Evolutionary conservation across 2,329 filamentous ascomycete genomes (phyloP).

Genomic region (Calonectria henricotiae): DNA sequence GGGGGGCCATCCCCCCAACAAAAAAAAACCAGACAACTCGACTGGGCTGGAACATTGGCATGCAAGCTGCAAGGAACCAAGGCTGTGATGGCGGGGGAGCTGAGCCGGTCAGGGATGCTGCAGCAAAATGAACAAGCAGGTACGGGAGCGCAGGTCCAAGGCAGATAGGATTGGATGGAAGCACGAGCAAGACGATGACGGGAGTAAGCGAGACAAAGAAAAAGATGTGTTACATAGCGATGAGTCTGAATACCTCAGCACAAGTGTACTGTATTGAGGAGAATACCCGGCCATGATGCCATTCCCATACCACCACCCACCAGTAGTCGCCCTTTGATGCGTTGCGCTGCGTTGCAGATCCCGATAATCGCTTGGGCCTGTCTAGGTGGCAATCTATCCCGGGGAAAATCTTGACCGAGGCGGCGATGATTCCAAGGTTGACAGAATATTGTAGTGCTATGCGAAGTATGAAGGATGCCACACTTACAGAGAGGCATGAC

Average conservation of each 20-base stretch:
- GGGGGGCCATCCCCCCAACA: conserved; percentile 2
- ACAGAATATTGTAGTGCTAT: neutral
- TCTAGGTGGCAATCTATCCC: neutral
- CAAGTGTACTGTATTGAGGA: conserved; percentile 42
- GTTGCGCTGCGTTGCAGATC: neutral
- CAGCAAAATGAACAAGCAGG: conserved; percentile 27
- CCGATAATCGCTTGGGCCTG: conserved; percentile 5
- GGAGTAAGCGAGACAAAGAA: conserved; percentile 28
- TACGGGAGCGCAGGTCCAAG: conserved; percentile 19
- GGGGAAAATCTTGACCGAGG: conserved; percentile 19
- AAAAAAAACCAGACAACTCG: conserved; percentile 33
- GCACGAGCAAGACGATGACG: conserved; percentile 20
- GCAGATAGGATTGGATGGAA: conserved; percentile 38
- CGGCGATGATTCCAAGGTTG: conserved; percentile 11
- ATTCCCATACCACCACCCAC: conserved; percentile 32
- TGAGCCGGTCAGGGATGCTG: conserved; percentile 38
- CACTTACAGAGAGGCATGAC: conserved; percentile 11
- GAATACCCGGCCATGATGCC: conserved; percentile 38
- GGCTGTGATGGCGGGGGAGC: conserved; percentile 36
- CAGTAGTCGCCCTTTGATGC: neutral
- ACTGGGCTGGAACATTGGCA: conserved; percentile 36
- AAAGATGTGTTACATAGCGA: conserved; percentile 40
- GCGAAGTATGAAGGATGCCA: conserved; percentile 15
- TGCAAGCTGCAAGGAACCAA: conserved; percentile 52
- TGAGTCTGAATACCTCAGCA: conserved; percentile 48